Base-by-base conservation (phyloP, 495 filamentous ascomycete genomes). In the Trichoderma orchidacearum region DNA sequence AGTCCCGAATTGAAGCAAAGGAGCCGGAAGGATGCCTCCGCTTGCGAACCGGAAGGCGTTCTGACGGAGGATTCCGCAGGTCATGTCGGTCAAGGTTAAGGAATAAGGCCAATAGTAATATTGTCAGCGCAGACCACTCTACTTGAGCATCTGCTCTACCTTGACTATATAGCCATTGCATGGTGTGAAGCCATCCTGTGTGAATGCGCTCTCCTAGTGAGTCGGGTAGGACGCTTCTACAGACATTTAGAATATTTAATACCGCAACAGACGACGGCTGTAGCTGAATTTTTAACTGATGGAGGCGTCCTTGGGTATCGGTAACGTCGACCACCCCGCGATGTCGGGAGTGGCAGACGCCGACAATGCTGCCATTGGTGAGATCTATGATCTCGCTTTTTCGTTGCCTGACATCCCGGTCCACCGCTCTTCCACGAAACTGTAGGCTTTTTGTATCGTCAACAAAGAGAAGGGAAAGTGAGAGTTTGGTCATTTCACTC, bases 121-220 rank as follows among this genome's bases (percentile, higher is more conserved):
- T 74, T 5, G 88, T 80, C 51, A 89, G 70, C 4, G 86, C 84
- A 8, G 84, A 87, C 89, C 89, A 95, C 63, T 96, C 91, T 3
- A 71, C 50, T 56, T 91, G 79, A 30, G 68, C 71, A 21, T 73
- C 70, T n/a, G 71, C 64, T 6, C 67, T 66, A 9, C 77, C 74
- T 48, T 74, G 72, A 29, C 67, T 63, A 32, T 74, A 72, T 30
- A 89, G 76, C 83, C 84, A 89, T 59, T 81, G 80, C 64, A 85
- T 79, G 11, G 81, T 76, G 61, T 87, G 81, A 84, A 85, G 90
- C 87, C 87, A 94, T 5, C 77, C 82, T 1, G 80, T 71, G 38
- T 87, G 62, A 5, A 91, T 66, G 7, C 80, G 80, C 60, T 91
- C 85, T 1, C 81, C 81, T 27, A 79, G 75, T 30, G 71, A 70